Conservation (phyloP, 108 stramenopile genomes). For the Conticribra weissflogii region DNA sequence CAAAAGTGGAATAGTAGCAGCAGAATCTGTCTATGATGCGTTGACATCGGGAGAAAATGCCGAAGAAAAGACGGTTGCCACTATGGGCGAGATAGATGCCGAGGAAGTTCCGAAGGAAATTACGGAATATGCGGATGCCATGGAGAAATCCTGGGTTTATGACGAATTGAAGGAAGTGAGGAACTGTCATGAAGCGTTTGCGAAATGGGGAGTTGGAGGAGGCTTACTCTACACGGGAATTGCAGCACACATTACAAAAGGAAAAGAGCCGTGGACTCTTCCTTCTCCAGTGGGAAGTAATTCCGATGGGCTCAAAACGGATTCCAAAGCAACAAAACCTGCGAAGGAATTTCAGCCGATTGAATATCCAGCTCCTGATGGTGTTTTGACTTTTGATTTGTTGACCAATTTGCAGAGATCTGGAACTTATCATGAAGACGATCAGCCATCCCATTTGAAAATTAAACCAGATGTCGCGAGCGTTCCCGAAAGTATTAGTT, state of each 20-base stretch:
- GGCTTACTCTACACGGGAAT: constrained; percentile 93
- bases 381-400: constrained; percentile 94
- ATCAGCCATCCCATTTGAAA: constrained; percentile 96
- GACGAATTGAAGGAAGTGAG: constrained; percentile 94
- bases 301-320: constrained; percentile 45
- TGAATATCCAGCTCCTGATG: constrained; percentile 95
- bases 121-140: constrained; percentile 54
- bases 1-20: constrained; percentile 94
- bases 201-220: constrained; percentile 87
- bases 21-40: constrained; percentile 89
- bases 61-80: constrained; percentile 67
- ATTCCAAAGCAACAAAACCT: constrained; percentile 74
- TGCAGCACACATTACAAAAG: constrained; percentile 90
- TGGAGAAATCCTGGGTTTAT: constrained; percentile 93
- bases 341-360: constrained; percentile 71
- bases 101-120: constrained; percentile 60
- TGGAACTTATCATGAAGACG: constrained; percentile 97
- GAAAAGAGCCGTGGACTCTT: constrained; percentile 97
- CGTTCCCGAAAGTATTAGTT: constrained; percentile 72
- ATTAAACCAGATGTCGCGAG: constrained; percentile 79
- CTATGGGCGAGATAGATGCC: constrained; percentile 65
- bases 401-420: constrained; percentile 93
- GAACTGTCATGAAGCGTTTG: constrained; percentile 97
- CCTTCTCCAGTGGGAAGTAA: constrained; percentile 39
- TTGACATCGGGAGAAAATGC: constrained; percentile 63